Evolutionary conservation across 169 alveolate species (phyloP).

Genomic region (Plasmodium blacklocki): DNA sequence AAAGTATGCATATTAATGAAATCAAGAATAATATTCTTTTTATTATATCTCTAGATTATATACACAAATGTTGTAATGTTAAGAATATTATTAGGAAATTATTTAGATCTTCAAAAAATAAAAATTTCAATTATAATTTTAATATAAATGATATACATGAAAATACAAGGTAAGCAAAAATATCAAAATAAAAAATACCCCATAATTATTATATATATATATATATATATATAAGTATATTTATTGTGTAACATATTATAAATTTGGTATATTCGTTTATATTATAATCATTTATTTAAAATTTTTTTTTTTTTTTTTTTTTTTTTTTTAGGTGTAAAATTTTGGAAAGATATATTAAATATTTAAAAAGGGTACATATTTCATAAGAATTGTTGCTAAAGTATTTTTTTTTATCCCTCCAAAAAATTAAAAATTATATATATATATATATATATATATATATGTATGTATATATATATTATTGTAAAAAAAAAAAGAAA

Average conservation of each 20-base stretch:
- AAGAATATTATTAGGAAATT: not conserved
- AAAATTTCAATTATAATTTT: not conserved
- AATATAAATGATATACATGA: not conserved
- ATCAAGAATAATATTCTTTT: constrained; percentile 4
- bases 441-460: too few relatives aligned
- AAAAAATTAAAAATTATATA: too few relatives aligned
- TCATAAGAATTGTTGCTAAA: too few relatives aligned
- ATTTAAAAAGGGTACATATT: not conserved
- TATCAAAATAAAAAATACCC: not conserved
- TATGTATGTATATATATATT: too few relatives aligned
- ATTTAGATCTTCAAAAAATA: constrained; percentile 6
- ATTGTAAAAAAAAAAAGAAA: too few relatives aligned
- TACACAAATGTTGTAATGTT: not conserved
- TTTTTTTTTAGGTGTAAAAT: not conserved
- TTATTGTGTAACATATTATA: not conserved
- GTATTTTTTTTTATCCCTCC: too few relatives aligned
- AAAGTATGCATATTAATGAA: not conserved
- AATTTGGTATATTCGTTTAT: not conserved
- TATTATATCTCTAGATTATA: constrained; percentile 14
- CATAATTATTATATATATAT: too few relatives aligned
- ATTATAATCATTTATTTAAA: not conserved
- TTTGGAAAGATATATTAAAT: not conserved
- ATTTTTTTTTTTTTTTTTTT: not conserved
- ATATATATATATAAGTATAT: too few relatives aligned
- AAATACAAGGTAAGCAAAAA: not conserved